phyloP scores from a whole-genome alignment of 2,329 filamentous ascomycete species.

The Hypoxylon rubiginosum region DNA sequence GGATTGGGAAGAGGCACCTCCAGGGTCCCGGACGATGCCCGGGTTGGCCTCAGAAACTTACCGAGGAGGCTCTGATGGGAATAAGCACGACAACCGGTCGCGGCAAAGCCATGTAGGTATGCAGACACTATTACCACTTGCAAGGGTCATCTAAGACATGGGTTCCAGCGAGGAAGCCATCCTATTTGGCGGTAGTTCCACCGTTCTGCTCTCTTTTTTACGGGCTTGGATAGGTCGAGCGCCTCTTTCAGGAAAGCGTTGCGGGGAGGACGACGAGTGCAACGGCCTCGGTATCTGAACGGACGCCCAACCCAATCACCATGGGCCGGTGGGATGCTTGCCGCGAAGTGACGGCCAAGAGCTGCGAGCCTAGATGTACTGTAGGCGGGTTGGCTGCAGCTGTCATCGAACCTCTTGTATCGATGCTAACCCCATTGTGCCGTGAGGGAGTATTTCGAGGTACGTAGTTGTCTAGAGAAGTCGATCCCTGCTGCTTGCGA shows the following conservation, averaged over 20 bases:
- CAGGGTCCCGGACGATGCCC: constrained; percentile 35
- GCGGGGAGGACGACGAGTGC: constrained; percentile 42
- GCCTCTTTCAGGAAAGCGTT: constrained; percentile 45
- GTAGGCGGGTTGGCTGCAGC: constrained; percentile 41
- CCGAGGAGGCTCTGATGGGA: constrained; percentile 40
- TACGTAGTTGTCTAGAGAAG: constrained; percentile 39
- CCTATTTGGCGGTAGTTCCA: constrained; percentile 42
- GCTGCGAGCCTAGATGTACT: constrained; percentile 41
- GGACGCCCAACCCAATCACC: constrained; percentile 39
- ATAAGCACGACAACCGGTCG: constrained; percentile 39
- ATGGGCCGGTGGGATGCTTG: constrained; percentile 35
- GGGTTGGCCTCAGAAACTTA: constrained; percentile 38
- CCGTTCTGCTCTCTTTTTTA: constrained; percentile 35
- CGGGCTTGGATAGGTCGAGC: constrained; percentile 40
- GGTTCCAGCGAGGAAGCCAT: constrained; percentile 41
- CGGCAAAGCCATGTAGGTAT: constrained; percentile 42
- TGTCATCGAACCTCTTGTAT: constrained; percentile 36
- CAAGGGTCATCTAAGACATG: constrained; percentile 45
- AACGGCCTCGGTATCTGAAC: constrained; percentile 43
- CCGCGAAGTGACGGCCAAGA: constrained; percentile 45
- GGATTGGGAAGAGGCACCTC: constrained; percentile 24
- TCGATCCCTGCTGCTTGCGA: constrained; percentile 44
- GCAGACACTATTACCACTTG: constrained; percentile 41
- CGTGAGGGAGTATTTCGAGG: constrained; percentile 41
- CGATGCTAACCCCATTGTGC: constrained; percentile 31